These are phyloP conservation scores for Pestalotiopsis sp. DNA, from an alignment of 2,329 filamentous ascomycete genomes.

Conservation along the genomic window DNA sequence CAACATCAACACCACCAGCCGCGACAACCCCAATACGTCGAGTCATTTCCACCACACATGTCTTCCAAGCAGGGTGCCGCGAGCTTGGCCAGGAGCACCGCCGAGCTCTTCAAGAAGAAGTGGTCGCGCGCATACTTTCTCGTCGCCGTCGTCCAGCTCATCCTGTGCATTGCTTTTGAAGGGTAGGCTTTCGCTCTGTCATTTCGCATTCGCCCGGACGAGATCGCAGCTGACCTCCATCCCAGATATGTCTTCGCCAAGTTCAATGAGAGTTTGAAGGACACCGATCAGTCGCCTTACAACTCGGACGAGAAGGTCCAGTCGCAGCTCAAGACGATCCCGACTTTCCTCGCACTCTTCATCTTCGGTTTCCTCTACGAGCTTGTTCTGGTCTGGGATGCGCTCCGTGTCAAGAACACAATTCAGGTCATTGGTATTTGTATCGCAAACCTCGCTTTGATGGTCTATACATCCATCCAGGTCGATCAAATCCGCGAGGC, in stretches of 20 bases:
- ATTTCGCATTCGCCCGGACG: constrained; percentile 3
- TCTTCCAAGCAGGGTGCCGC: constrained; percentile 32
- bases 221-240: constrained; percentile 1
- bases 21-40: constrained; percentile 29
- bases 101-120: constrained; percentile 78
- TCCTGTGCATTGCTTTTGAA: constrained; percentile 81
- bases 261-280: constrained; percentile 67
- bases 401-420: constrained; percentile 91
- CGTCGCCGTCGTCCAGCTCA: constrained; percentile 72
- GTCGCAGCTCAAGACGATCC: constrained; percentile 71
- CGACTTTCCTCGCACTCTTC: constrained; percentile 93
- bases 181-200: constrained; percentile 58
- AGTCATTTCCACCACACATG: constrained; percentile 32
- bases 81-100: constrained; percentile 42
- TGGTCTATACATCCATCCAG: constrained; percentile 92
- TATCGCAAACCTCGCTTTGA: constrained; percentile 84
- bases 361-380: constrained; percentile 97
- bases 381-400: constrained; percentile 87
- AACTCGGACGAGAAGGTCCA: constrained; percentile 39
- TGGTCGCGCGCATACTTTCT: constrained; percentile 90
- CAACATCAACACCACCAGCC: constrained; percentile 13
- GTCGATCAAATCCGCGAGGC: constrained; percentile 85
- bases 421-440: constrained; percentile 97
- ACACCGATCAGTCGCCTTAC: constrained; percentile 36
- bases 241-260: constrained; percentile 82